Evolutionary conservation across 2,329 filamentous ascomycete species (phyloP).

Genomic region (Malbranchea zuffiana): DNA sequence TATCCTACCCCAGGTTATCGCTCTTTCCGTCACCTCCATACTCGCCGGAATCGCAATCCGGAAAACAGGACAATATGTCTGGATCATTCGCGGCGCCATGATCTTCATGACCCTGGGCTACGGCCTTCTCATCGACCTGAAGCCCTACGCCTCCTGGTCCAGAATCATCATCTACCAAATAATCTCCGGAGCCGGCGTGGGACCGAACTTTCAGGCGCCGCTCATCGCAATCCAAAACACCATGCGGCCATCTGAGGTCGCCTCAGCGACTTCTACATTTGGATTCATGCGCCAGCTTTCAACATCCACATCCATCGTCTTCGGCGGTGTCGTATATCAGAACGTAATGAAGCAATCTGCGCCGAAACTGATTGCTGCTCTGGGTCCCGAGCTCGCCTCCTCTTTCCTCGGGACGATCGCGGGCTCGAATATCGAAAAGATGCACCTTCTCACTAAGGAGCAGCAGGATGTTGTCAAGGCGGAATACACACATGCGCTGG

Average conservation of each 20-base stretch:
- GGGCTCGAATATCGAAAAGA: constrained; percentile 26
- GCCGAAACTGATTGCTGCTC: constrained; percentile 5
- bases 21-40: constrained; percentile 54
- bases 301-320: constrained; percentile 47
- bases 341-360: constrained; percentile 24
- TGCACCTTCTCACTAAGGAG: constrained; percentile 23
- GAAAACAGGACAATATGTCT: constrained; percentile 57
- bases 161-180: constrained; percentile 46
- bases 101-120: constrained; percentile 52
- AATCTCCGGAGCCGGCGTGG: constrained; percentile 50
- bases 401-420: constrained; percentile 13
- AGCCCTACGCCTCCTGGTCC: constrained; percentile 42
- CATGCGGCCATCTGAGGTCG: constrained; percentile 50
- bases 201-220: constrained; percentile 52
- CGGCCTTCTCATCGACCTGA: constrained; percentile 52
- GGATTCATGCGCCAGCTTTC: constrained; percentile 50
- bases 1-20: constrained; percentile 57
- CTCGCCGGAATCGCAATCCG: constrained; percentile 57
- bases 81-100: constrained; percentile 50
- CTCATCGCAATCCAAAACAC: constrained; percentile 54
- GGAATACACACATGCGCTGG: constrained; percentile 35
- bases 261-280: constrained; percentile 52
- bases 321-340: constrained; percentile 44
- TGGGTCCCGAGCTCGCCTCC: constrained; percentile 14
- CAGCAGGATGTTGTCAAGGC: constrained; percentile 26